Percentiles rank a stretch among this genome's conserved stretches.
These are phyloP conservation scores for Tympanopsis confertula DNA, from an alignment of 2,329 filamentous ascomycete species.

Conservation along the genomic window DNA sequence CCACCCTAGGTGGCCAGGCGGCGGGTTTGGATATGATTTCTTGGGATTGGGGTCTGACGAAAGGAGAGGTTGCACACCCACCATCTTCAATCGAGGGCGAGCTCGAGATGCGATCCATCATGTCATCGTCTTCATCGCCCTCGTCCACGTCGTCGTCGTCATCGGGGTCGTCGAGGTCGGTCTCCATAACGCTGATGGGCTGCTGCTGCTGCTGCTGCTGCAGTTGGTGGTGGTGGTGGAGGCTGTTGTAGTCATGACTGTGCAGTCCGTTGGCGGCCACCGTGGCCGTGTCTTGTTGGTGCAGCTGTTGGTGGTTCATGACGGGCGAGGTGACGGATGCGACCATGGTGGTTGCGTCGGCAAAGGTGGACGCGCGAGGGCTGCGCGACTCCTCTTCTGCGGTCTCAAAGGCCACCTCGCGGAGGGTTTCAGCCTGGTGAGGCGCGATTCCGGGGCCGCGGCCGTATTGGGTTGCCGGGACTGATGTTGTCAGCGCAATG, in stretches of 20 bases:
- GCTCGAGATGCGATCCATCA: conserved; percentile 98
- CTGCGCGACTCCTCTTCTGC: conserved; percentile 60
- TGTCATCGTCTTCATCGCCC: conserved; percentile 71
- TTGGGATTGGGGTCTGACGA: too few species aligned
- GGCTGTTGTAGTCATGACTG: conserved; percentile 10
- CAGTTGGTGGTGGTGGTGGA: conserved; percentile 14
- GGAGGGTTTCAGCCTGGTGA: conserved; percentile 76
- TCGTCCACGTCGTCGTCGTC: conserved; percentile 56
- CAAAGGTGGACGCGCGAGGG: conserved; percentile 45
- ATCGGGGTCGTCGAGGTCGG: conserved; percentile 36
- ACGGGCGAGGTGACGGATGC: too few species aligned
- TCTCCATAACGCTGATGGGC: conserved; percentile 46
- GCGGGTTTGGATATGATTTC: conserved; percentile 7
- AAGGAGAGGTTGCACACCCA: conserved; percentile 50
- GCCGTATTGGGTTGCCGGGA: conserved; percentile 24
- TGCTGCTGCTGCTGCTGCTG: conserved; percentile 36
- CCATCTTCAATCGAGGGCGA: conserved; percentile 98
- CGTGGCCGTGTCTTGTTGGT: conserved; percentile 29
- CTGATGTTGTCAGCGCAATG: conserved; percentile 34
- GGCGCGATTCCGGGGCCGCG: conserved; percentile 42
- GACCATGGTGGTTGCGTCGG: too few species aligned
- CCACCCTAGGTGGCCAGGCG: conserved; percentile 30
- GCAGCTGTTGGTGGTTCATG: conserved; percentile 26
- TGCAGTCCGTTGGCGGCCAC: conserved; percentile 26
- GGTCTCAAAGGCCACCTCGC: conserved; percentile 67